Evolutionary conservation across 805 yeast genomes (phyloP).

Genomic region (Yarrowia bubula): DNA sequence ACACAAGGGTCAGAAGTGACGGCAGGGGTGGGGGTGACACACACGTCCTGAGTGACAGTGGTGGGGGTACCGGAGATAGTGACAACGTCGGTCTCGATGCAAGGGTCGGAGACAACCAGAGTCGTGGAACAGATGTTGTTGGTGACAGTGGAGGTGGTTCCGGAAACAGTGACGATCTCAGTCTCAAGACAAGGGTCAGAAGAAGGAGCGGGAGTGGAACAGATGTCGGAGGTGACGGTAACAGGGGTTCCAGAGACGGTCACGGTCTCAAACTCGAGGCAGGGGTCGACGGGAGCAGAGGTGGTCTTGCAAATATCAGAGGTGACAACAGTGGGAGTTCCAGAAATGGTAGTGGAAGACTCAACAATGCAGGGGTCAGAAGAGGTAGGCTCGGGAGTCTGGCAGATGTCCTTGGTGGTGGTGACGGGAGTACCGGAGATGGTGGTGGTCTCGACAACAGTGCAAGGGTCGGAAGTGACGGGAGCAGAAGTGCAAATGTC

Average conservation of each 20-base stretch:
- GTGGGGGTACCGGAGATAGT: background rate
- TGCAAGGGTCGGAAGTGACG: background rate
- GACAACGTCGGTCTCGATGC: background rate
- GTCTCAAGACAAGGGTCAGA: background rate
- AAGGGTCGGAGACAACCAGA: background rate
- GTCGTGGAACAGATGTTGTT: background rate
- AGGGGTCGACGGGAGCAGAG: background rate
- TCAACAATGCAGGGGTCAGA: background rate
- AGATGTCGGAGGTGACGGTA: background rate
- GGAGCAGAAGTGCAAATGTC: background rate
- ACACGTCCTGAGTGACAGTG: background rate
- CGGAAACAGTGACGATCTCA: background rate
- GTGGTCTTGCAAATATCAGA: background rate
- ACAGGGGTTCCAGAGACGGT: background rate
- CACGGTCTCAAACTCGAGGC: background rate
- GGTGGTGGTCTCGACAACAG: background rate
- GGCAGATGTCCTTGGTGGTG: background rate
- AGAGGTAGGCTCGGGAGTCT: background rate
- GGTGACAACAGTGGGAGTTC: background rate
- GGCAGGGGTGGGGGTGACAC: background rate
- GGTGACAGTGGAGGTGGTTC: background rate
- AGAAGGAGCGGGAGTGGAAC: background rate
- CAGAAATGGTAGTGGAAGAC: background rate
- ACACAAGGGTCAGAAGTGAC: constrained; percentile 1
- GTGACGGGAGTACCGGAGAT: background rate